These are phyloP conservation scores for Epichloe glyceriae DNA, from an alignment of 2,329 filamentous ascomycete genomes.

Conservation along the genomic window DNA sequence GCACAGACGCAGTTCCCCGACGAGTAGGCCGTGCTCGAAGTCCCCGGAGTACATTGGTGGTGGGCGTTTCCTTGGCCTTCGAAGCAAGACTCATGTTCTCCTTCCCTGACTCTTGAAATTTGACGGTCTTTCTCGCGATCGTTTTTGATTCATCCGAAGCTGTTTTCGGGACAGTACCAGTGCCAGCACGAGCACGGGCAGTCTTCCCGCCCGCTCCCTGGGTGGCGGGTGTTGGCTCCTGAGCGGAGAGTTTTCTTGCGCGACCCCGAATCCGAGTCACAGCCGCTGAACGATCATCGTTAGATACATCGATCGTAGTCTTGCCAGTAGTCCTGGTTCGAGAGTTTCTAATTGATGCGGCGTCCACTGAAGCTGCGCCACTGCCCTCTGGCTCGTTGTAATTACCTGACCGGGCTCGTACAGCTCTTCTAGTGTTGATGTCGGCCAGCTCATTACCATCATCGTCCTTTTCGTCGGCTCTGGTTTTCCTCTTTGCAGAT, in stretches of 20 bases:
- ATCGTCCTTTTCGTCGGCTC: conserved; percentile 39
- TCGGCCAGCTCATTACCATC: conserved; percentile 23
- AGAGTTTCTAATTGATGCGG: neutral
- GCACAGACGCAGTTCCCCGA: conserved; percentile 17
- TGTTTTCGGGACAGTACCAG: conserved; percentile 16
- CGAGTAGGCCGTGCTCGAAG: conserved; percentile 33
- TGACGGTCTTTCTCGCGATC: conserved; percentile 46
- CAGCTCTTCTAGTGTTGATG: conserved; percentile 22
- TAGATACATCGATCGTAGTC: conserved; percentile 12
- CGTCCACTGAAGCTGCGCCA: conserved; percentile 1
- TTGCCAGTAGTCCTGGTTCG: conserved; percentile 18
- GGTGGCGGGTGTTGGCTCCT: conserved; percentile 12
- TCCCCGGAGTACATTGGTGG: conserved; percentile 18
- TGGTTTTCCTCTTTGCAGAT: conserved; percentile 35
- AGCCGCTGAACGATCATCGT: conserved; percentile 10
- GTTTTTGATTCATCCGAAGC: conserved; percentile 26
- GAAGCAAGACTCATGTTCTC: conserved; percentile 41
- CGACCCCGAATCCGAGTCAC: conserved; percentile 24
- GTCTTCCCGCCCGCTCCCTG: conserved; percentile 19
- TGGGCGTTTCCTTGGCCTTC: conserved; percentile 22
- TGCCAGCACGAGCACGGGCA: conserved; percentile 14
- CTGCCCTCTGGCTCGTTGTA: conserved; percentile 13
- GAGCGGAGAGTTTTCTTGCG: conserved; percentile 25
- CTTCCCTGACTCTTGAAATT: conserved; percentile 52
- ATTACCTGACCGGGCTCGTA: conserved; percentile 33